Conservation (phyloP, 2,329 filamentous ascomycete genomes). For the Metarhizium guizhouense region DNA sequence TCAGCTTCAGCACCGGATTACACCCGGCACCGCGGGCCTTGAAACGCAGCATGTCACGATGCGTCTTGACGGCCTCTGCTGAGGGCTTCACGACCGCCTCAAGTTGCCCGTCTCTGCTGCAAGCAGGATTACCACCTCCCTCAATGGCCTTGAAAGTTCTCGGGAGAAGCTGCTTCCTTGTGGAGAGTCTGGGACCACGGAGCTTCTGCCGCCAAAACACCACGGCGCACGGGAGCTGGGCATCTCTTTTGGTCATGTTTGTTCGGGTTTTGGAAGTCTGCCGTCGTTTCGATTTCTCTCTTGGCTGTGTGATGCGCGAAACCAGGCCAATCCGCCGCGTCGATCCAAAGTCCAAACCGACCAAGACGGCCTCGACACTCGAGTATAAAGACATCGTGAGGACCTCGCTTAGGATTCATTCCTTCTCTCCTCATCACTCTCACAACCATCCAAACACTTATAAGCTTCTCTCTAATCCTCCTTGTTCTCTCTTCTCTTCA, state of each 20-base stretch:
- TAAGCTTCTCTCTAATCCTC: background rate
- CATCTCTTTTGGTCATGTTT: background rate
- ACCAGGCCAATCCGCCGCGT: background rate
- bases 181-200: background rate
- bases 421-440: constrained; percentile 1
- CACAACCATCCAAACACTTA: background rate
- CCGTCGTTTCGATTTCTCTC: background rate
- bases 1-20: background rate
- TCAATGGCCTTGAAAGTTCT: background rate
- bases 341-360: background rate
- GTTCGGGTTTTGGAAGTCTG: background rate
- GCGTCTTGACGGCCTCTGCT: background rate
- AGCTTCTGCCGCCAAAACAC: background rate
- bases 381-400: constrained; percentile 6
- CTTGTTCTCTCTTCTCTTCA: background rate
- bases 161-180: background rate
- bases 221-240: background rate
- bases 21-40: background rate
- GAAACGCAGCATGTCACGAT: constrained; percentile 3
- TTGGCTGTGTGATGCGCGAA: background rate
- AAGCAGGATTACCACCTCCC: no score
- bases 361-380: background rate
- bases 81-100: background rate
- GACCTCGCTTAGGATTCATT: background rate
- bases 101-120: background rate